Conservation (phyloP, 2,329 filamentous ascomycete species). For the Tolypocladium tropicale region DNA sequence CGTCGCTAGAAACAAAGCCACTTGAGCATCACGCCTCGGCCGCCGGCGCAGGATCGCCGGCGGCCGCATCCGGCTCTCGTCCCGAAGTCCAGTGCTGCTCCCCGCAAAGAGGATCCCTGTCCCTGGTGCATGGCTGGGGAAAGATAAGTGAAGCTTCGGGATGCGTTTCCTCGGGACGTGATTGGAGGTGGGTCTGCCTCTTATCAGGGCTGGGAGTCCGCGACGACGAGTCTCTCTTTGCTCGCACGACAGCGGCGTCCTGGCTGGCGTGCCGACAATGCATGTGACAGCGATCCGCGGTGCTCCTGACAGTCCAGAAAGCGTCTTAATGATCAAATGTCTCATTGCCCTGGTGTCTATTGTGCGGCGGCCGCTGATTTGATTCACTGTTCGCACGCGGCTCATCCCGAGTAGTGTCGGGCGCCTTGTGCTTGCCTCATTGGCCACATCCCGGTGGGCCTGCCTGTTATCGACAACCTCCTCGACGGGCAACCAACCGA, state of each 20-base stretch:
- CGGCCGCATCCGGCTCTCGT: background rate
- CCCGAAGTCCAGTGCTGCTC: background rate
- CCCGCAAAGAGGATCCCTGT: background rate
- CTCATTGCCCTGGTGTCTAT: background rate
- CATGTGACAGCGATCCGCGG: background rate
- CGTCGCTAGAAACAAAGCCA: background rate
- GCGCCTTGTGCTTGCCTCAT: too few relatives aligned
- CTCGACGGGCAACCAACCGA: background rate
- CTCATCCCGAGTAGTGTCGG: background rate
- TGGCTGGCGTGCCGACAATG: background rate
- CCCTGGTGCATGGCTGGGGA: background rate
- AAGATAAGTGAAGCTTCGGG: background rate
- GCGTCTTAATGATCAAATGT: background rate
- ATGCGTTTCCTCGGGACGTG: background rate
- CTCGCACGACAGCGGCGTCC: too few relatives aligned
- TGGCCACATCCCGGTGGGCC: background rate
- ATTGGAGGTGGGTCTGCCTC: background rate
- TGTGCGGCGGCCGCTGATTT: background rate
- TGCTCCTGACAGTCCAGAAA: background rate
- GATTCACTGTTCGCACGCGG: background rate
- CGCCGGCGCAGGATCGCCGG: background rate
- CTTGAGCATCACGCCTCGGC: background rate
- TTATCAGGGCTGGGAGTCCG: background rate
- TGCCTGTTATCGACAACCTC: background rate
- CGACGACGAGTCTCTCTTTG: background rate